Base-by-base conservation (phyloP, 768 basidiomycete genomes). In the Phanerochaete carnosa region DNA sequence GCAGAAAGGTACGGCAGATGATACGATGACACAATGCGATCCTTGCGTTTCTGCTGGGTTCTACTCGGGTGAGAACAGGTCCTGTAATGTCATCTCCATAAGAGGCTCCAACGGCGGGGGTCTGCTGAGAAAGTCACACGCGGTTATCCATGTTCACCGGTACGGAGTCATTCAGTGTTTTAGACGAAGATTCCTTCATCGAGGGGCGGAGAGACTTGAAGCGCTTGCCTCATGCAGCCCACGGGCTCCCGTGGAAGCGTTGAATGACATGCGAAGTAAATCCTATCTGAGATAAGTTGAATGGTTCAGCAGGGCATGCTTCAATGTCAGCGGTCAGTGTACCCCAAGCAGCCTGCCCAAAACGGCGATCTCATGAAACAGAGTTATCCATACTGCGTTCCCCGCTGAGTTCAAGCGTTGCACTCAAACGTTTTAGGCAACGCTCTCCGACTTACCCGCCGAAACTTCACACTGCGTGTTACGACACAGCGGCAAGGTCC, bases 331-430 rank as follows among this genome's bases (percentile, higher is more conserved):
- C 39, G 39, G 39, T 43, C 39, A 19, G 39, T 19, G 43, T 28
- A 39, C 45, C n/a, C 32, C 33, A n/a, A 32, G 47, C 30, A 43
- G 26, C 19, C 65, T 64, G 63, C 68, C 65, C 62, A 62, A 35
- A 62, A 47, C 47, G 57, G 35, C 16, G 37, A 52, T 57, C 45
- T 32, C 59, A 63, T 47, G 63, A 69, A 69, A 66, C 59, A 67
- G 64, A 66, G 65, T 66, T 64, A 63, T 65, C n/a, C 32, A 53
- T 64, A 61, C 33, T 65, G 64, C 29, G 46, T 32, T 52, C 53
- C 33, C 28, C 53, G 45, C 62, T 62, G 57, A 50, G 59, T 60
- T 57, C 56, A 60, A 59, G 59, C 59, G 53, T 61, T 59, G 47
- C 62, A 58, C 30, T 22, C 50, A 52, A 23, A 59, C 60, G 43